Base-by-base conservation (phyloP, 179 eudicot species). In the Spinacia oleracea region DNA sequence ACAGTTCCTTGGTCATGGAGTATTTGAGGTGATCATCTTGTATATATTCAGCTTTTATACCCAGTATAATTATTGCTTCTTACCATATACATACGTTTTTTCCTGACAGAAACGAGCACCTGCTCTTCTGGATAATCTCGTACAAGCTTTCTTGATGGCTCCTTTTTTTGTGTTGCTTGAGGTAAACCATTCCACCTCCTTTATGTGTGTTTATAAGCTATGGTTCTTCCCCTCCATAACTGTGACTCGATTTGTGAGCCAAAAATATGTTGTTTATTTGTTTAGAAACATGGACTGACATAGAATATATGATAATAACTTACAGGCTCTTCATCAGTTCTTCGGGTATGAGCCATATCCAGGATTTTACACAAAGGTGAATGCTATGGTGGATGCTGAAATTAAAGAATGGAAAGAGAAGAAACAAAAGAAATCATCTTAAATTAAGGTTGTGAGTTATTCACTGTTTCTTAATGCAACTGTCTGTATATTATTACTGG, bases 131-230 rank as follows among this genome's bases (percentile, higher is more conserved):
- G 97, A 94, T 83, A 96, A 92, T 85, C 90, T 92, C 4, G 77
- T 82, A 27, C 98, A 94, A 85, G 97, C 98, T 60, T 87, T 92
- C 78, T 76, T 94, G 40, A 94, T 94, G 99, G 98, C 93, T 42
- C 99, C 99, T 48, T 96, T 91, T 84, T 94, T 96, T 72, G 98
- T 94, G 7, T 79, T 96, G 21, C 94, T 96, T 0, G 98, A 95
- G 91, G 98, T 95, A 91, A 68, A 72, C 78, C 34, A 34, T 83
- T 32, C 35, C 20, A 25, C 23, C 29, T 9, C 46, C 74, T 45
- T 43, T 59, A 18, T 31, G 59, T 32, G 16, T 66, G 64, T 6
- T 2, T 64, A n/a, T n/a, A n/a, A n/a, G n/a, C n/a, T n/a, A n/a
- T n/a, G n/a, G n/a, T n/a, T n/a, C n/a, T n/a, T n/a, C n/a, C n/a